Evolutionary conservation across 2,329 filamentous ascomycete genomes (phyloP), one percentile per base, ranked within the genome.

Genomic region (Monilinia fructicola): DNA sequence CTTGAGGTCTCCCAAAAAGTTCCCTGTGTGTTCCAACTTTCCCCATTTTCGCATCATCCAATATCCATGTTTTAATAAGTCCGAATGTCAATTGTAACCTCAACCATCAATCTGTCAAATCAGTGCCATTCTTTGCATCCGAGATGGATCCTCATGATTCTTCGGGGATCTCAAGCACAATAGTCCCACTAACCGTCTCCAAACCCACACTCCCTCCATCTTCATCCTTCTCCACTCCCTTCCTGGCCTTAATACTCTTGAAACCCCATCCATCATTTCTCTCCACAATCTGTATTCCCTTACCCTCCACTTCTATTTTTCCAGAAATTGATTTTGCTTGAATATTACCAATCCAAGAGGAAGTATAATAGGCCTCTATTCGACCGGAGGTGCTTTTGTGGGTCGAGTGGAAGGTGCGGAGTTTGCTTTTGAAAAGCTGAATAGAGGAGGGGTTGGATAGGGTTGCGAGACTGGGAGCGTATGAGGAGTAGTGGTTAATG

Each of bases 321-420:
- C 73, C 74, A 1, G 71, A 73, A 1, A 74, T 55, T 3, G 68
- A 69, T 54, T 71, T 72, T 2, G 67, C 71, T 53, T 71, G 59
- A 1, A 76, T 59, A 2, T 63, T 68, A 2, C 74, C 74, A 50
- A 72, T 71, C 74, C 74, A 76, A 2, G 58, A 56, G 1, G n/a
- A 28, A 11, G 74, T 72, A 56, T 75, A 75, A n/a, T 66, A n/a
- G 1, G 73, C 56, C 2, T 66, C 46, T 4, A 75, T 56, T n/a
- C 18, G 62, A 1, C 64, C 71, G 0, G 73, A 71, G 12, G 62
- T 74, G 10, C 68, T 69, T 21, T 61, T 59, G 60, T 76, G 74
- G 6, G 54, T 68, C 1, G 71, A 72, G 16, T 66, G 54, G 5
- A 76, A 54, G 12, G 54, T 72, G 21, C 70, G 67, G 2, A 75